These are phyloP conservation scores for Cochliopodium minus DNA, from an alignment of 208 protist species.

Conservation along the genomic window DNA sequence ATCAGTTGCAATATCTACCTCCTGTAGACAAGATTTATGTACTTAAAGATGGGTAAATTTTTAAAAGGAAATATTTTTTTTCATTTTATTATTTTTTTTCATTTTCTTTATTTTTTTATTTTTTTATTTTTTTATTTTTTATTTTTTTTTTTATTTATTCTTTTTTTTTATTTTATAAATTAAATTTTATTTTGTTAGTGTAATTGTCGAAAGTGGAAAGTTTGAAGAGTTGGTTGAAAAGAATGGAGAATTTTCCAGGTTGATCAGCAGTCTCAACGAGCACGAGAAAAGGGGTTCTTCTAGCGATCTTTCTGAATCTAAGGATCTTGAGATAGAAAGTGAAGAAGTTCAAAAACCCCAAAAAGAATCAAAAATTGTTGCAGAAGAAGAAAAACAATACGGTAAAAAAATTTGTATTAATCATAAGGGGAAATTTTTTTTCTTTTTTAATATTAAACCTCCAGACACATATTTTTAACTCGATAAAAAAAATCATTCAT, in stretches of 20 bases:
- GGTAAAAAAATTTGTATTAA: not conserved
- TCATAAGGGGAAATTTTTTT: no score
- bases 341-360: not conserved
- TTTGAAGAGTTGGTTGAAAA: not conserved
- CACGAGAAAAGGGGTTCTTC: not conserved
- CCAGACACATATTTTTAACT: no score
- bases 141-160: no score
- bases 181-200: not conserved
- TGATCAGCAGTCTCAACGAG: not conserved
- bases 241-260: not conserved
- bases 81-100: constrained; percentile 9
- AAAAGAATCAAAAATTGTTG: not conserved
- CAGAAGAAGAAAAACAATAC: not conserved
- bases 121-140: constrained; percentile 10
- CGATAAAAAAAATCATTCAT: no score
- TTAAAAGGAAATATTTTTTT: constrained; percentile 7
- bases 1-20: constrained; percentile 31
- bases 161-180: no score
- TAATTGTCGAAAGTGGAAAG: not conserved
- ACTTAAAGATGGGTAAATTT: constrained; percentile 18
- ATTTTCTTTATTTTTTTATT: constrained; percentile 7
- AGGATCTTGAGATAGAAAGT: not conserved
- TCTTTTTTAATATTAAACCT: no score
- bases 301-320: not conserved
- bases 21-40: constrained; percentile 24